phyloP scores from a whole-genome alignment of 176 grass and related monocot species.

The Bonia amplexicaulis region DNA sequence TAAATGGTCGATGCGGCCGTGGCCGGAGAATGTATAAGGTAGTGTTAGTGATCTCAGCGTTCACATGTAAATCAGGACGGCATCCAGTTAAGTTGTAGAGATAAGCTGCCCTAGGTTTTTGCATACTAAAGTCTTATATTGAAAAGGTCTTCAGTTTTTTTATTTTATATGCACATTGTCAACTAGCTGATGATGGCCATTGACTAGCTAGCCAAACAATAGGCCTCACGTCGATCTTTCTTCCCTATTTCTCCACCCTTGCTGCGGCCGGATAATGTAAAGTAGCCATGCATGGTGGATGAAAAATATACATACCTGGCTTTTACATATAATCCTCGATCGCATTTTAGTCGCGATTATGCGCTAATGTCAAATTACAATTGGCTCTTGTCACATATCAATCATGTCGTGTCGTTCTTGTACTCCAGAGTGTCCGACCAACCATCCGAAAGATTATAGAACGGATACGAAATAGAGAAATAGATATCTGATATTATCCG shows the following conservation, averaged over 20 bases:
- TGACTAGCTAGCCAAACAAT: not conserved
- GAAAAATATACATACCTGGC: not conserved
- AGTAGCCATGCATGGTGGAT: not conserved
- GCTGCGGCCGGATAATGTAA: slow-evolving; percentile 11
- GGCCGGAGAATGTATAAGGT: no score
- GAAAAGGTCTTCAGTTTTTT: not conserved
- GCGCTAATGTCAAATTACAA: not conserved
- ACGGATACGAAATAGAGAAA: no score
- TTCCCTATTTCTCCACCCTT: not conserved
- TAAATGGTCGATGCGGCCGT: not conserved
- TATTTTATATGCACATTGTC: slow-evolving; percentile 8
- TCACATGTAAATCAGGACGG: not conserved
- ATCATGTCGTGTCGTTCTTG: not conserved
- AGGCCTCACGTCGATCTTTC: not conserved
- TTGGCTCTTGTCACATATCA: not conserved
- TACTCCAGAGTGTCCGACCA: no score
- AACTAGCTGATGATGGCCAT: slow-evolving; percentile 20
- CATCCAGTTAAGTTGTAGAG: not conserved
- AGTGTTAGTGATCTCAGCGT: not conserved
- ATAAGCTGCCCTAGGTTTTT: not conserved
- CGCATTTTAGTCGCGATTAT: not conserved
- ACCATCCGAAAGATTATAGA: no score
- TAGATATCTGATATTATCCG: no score
- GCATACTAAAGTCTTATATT: not conserved
- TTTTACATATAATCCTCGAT: not conserved